phyloP scores from a whole-genome alignment of 805 yeast species.

The Millerago galiae region DNA sequence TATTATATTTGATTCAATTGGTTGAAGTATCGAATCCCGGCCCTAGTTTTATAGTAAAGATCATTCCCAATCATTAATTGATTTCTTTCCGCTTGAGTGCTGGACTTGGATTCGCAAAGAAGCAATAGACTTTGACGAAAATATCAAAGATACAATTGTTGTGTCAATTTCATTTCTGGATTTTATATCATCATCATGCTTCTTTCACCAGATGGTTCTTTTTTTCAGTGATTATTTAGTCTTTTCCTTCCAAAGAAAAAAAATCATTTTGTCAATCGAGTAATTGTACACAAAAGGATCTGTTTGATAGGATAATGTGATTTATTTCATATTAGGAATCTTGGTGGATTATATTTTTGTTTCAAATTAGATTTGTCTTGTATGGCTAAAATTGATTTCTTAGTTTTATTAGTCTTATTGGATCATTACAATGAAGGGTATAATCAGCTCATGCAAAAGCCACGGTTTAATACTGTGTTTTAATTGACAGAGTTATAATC shows the following conservation, averaged over 20 bases:
- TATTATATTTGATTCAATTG: background rate
- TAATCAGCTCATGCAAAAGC: constrained; percentile 7
- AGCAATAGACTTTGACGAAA: too few species aligned
- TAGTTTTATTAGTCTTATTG: too few species aligned
- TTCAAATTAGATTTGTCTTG: background rate
- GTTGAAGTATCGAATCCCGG: constrained; percentile 8
- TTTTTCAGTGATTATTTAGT: constrained; percentile 15
- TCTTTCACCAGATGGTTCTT: constrained; percentile 5
- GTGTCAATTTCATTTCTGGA: background rate
- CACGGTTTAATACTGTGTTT: background rate
- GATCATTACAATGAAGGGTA: constrained; percentile 15
- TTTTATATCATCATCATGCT: too few species aligned
- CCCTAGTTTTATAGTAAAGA: background rate
- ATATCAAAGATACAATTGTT: too few species aligned
- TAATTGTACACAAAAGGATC: constrained; percentile 17
- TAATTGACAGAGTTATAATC: constrained; percentile 15
- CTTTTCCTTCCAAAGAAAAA: constrained; percentile 15
- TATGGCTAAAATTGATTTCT: background rate
- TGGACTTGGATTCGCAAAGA: too few species aligned
- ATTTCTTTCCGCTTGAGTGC: too few species aligned
- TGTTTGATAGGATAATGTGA: background rate
- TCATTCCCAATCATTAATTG: background rate
- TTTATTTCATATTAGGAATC: too few species aligned
- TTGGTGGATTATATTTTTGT: background rate
- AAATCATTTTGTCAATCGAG: constrained; percentile 16